Evolutionary conservation across 1,284 basidiomycete genomes (phyloP).

Genomic region (Ceratobasidium theobromae): DNA sequence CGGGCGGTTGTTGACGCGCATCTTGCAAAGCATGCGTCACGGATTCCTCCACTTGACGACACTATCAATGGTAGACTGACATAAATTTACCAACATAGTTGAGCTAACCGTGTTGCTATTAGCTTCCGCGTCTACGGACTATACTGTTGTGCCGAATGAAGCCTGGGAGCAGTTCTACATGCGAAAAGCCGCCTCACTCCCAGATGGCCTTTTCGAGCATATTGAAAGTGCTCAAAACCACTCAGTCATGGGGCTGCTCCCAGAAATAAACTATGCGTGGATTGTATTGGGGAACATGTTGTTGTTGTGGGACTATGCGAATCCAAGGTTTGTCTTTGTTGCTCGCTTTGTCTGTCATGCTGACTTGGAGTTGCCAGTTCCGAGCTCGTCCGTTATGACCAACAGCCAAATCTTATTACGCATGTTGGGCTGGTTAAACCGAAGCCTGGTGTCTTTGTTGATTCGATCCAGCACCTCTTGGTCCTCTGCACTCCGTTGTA

Average conservation of each 20-base stretch:
- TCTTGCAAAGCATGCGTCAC: constrained; percentile 20
- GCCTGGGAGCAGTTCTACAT: constrained; percentile 80
- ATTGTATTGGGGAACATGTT: constrained; percentile 93
- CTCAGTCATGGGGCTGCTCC: constrained; percentile 79
- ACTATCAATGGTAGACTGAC: constrained; percentile 15
- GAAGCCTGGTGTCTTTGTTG: constrained; percentile 82
- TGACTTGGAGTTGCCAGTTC: not conserved
- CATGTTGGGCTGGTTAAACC: constrained; percentile 83
- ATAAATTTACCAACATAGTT: not conserved
- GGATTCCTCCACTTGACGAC: constrained; percentile 15
- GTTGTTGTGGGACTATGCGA: constrained; percentile 96
- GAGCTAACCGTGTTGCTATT: not conserved
- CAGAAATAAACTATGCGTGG: constrained; percentile 94
- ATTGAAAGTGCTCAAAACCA: constrained; percentile 62
- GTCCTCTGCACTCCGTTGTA: constrained; percentile 87
- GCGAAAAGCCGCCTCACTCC: constrained; percentile 71
- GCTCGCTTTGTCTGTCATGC: not conserved
- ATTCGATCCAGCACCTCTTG: constrained; percentile 87
- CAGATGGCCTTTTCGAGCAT: constrained; percentile 79
- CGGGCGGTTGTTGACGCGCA: constrained; percentile 24
- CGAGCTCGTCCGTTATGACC: constrained; percentile 75
- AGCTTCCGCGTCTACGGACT: constrained; percentile 64
- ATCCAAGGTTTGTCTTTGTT: constrained; percentile 56
- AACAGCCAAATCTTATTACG: constrained; percentile 89
- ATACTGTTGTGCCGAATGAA: constrained; percentile 75